Base-by-base conservation (phyloP, 2,329 filamentous ascomycete species). In the Diaporthe amygdali region DNA sequence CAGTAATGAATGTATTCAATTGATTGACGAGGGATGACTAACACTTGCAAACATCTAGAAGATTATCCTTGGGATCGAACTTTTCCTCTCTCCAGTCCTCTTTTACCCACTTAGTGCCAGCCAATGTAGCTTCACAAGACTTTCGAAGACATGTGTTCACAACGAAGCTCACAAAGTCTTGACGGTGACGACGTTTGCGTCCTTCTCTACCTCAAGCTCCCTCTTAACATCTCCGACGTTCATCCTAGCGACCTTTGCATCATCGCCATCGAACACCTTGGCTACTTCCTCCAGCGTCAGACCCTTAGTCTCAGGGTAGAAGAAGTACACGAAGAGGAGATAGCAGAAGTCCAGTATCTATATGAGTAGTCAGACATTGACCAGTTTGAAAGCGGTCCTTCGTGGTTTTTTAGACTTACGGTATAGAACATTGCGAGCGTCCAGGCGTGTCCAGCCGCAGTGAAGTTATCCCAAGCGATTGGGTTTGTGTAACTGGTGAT, bases 221-320 rank as follows among this genome's bases (percentile, higher is more conserved):
- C 87, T 87, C 76, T 87, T 84, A 61, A 87, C 81, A 77, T 87
- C 83, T 15, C 83, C 79, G n/a, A 88, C 76, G 75, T 87, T 83
- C 71, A 89, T 81, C 71, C 85, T 83, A 14, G 83, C 85, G 15
- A 87, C 85, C 27, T 51, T 51, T 2, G 86, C 87, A 47, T 87
- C 83, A n/a, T 88, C 86, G 34, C 89, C 90, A 74, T 92, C 90
- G 74, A 92, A 92, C 77, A 92, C 90, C 76, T 87, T 87, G 64
- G 90, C 88, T 70, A 91, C 85, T 77, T 91, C 89, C 78, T 92
- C 90, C 1, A 92, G 87, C 10, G 90, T 92, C 2, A 89, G 88
- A 7, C 90, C 90, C 75, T 88, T 89, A 25, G 90, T 93, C 81
- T 93, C 90, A 64, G 91, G 85, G 78, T 89, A 90, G 78, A 90